These are phyloP conservation scores for Aspergillus sp. DNA, from an alignment of 2,329 filamentous ascomycete species.

Conservation along the genomic window DNA sequence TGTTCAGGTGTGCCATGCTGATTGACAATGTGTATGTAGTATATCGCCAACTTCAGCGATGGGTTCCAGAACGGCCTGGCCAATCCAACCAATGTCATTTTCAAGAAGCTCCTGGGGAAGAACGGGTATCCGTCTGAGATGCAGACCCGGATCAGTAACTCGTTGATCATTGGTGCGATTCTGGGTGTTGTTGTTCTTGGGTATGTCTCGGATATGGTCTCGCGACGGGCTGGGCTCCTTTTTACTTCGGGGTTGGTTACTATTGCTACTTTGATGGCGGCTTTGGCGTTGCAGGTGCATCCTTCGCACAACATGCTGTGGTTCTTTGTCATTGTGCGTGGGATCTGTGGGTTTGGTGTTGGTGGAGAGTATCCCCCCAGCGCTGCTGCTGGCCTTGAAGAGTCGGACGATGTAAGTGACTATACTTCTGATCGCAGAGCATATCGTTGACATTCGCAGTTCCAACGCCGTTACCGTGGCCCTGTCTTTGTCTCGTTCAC, in stretches of 20 bases:
- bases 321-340: slow-evolving; percentile 39
- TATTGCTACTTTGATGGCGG: slow-evolving; percentile 34
- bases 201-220: slow-evolving; percentile 30
- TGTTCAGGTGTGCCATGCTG: not conserved
- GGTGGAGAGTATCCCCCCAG: slow-evolving; percentile 40
- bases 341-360: slow-evolving; percentile 39
- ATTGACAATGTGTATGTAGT: slow-evolving; percentile 13
- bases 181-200: slow-evolving; percentile 28
- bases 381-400: slow-evolving; percentile 39
- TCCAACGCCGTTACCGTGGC: slow-evolving; percentile 28
- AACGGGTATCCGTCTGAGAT: slow-evolving; percentile 26
- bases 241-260: slow-evolving; percentile 30
- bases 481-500: slow-evolving; percentile 38
- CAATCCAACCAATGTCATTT: slow-evolving; percentile 35
- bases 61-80: slow-evolving; percentile 31
- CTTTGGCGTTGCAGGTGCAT: slow-evolving; percentile 39
- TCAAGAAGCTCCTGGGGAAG: slow-evolving; percentile 26
- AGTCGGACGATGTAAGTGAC: slow-evolving; percentile 30
- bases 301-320: slow-evolving; percentile 36
- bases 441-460: slow-evolving; percentile 8
- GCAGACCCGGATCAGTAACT: slow-evolving; percentile 33
- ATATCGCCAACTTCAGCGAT: slow-evolving; percentile 35
- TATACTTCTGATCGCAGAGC: not conserved
- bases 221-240: slow-evolving; percentile 26
- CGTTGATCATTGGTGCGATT: slow-evolving; percentile 30